Evolutionary conservation across 805 yeast species (phyloP).

Genomic region (Sugiyamaella lignohabitans): DNA sequence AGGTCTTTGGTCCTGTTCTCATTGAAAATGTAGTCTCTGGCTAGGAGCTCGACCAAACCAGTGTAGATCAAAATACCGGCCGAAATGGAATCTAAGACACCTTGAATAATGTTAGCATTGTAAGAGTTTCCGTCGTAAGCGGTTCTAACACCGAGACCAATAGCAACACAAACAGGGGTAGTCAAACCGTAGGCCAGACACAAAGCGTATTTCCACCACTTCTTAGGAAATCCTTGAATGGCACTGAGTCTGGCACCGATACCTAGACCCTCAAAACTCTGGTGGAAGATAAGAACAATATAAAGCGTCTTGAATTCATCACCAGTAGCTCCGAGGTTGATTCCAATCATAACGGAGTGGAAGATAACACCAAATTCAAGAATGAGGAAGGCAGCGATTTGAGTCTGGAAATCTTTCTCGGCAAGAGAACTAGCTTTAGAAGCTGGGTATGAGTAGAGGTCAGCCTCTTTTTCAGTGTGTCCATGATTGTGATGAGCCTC

Average conservation of each 20-base stretch:
- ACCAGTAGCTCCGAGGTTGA: slow-evolving; percentile 57
- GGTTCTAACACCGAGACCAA: slow-evolving; percentile 63
- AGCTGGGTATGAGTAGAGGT: slow-evolving; percentile 6
- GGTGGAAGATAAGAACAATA: slow-evolving; percentile 65
- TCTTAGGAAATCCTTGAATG: slow-evolving; percentile 47
- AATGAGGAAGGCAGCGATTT: slow-evolving; percentile 44
- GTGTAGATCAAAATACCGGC: slow-evolving; percentile 68
- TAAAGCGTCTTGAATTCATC: slow-evolving; percentile 59
- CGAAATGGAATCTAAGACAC: slow-evolving; percentile 63
- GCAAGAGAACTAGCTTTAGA: background rate
- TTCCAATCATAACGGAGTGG: slow-evolving; percentile 71
- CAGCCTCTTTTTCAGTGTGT: slow-evolving; percentile 9
- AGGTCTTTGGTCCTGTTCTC: slow-evolving; percentile 37
- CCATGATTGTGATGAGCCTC: slow-evolving; percentile 29
- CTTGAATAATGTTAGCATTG: slow-evolving; percentile 50
- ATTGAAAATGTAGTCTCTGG: slow-evolving; percentile 59
- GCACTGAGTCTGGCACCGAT: slow-evolving; percentile 63
- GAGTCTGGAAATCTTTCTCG: slow-evolving; percentile 24
- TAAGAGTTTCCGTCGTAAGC: slow-evolving; percentile 50
- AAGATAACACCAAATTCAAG: slow-evolving; percentile 69
- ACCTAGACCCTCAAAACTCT: slow-evolving; percentile 74
- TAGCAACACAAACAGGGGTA: slow-evolving; percentile 68
- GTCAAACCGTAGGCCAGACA: slow-evolving; percentile 49
- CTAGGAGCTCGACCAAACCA: slow-evolving; percentile 68
- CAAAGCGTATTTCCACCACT: slow-evolving; percentile 47